These are phyloP conservation scores for Dactylellina parvicollis DNA, from an alignment of 2,329 filamentous ascomycete species.

Conservation along the genomic window DNA sequence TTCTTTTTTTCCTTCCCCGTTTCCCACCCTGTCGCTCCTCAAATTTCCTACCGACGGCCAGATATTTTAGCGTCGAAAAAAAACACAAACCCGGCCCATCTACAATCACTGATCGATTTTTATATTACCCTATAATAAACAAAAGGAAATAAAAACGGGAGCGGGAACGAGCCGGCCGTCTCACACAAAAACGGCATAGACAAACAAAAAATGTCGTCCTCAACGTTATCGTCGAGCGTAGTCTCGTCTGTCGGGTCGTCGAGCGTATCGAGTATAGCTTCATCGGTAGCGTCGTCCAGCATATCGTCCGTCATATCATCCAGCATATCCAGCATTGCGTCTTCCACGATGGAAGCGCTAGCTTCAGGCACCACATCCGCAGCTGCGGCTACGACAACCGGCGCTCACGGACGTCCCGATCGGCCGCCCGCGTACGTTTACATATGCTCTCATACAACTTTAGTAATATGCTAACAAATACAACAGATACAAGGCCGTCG, in stretches of 20 bases:
- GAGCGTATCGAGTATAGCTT: background rate
- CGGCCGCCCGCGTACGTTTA: constrained; percentile 41
- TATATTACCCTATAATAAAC: background rate
- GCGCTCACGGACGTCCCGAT: background rate
- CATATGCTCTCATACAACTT: background rate
- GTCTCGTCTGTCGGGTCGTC: background rate
- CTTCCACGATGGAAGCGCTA: constrained; percentile 14
- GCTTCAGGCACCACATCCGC: constrained; percentile 34
- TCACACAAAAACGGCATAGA: constrained; percentile 1
- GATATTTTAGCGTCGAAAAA: constrained; percentile 23
- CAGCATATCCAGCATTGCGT: constrained; percentile 32
- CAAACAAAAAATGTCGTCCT: constrained; percentile 18
- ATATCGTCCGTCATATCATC: background rate
- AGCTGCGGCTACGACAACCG: constrained; percentile 28
- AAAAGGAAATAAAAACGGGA: background rate
- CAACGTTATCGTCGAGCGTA: background rate
- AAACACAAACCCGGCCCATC: background rate
- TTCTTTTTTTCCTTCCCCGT: constrained; percentile 17
- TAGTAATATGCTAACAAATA: background rate
- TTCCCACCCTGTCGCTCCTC: background rate
- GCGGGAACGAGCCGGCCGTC: constrained; percentile 1
- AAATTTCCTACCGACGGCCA: constrained; percentile 29
- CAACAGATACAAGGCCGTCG: constrained; percentile 78
- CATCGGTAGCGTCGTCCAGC: background rate
- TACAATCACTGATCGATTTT: background rate